phyloP scores from a whole-genome alignment of 768 basidiomycete genomes.

The Russula virescens region DNA sequence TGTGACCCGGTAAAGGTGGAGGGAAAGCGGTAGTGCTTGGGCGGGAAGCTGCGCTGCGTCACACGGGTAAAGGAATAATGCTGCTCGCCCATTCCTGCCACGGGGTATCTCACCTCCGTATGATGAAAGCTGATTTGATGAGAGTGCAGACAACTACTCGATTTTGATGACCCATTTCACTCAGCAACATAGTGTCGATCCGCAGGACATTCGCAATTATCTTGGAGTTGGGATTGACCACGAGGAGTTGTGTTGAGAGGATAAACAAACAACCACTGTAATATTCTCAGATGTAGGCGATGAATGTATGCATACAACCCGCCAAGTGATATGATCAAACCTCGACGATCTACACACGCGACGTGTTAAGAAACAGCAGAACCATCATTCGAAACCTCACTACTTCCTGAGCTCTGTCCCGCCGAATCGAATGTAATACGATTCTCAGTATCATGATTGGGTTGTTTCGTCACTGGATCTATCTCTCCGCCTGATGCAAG shows the following conservation, averaged over 20 bases:
- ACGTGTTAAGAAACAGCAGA: too few species aligned
- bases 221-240: constrained; percentile 68
- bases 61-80: constrained; percentile 63
- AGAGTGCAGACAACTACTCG: constrained; percentile 70
- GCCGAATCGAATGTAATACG: too few species aligned
- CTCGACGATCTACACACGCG: too few species aligned
- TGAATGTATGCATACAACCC: too few species aligned
- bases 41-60: constrained; percentile 76
- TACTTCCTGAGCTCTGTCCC: too few species aligned
- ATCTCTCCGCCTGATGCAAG: too few species aligned
- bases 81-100: neutral
- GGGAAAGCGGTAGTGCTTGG: constrained; percentile 68
- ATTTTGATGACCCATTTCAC: constrained; percentile 61
- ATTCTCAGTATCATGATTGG: too few species aligned
- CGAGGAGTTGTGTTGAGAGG: constrained; percentile 55
- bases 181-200: constrained; percentile 51
- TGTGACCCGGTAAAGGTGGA: constrained; percentile 82
- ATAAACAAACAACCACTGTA: neutral
- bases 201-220: constrained; percentile 59
- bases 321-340: too few species aligned
- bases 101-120: neutral
- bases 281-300: too few species aligned
- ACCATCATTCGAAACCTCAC: too few species aligned
- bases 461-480: too few species aligned
- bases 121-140: neutral